Evolutionary conservation across 1,284 basidiomycete species (phyloP).

Genomic region (Ceratobasidium sp.): DNA sequence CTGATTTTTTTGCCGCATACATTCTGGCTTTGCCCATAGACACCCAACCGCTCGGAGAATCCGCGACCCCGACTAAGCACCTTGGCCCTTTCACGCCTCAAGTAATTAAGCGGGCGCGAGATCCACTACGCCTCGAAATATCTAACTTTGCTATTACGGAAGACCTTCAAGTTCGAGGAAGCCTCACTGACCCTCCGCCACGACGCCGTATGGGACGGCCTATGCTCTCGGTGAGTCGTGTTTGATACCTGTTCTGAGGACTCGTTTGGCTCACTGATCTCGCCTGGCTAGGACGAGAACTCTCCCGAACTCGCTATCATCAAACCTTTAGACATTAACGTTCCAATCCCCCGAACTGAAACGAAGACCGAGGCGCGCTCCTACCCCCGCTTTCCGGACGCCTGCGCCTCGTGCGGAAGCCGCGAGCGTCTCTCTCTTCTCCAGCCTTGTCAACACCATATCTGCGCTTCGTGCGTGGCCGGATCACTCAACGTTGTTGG

Average conservation of each 20-base stretch:
- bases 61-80: conserved; percentile 12
- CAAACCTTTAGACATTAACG: background rate
- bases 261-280: background rate
- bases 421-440: conserved; percentile 65
- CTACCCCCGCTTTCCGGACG: background rate
- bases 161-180: conserved; percentile 17
- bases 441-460: conserved; percentile 73
- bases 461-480: conserved; percentile 81
- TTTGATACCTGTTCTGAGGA: background rate
- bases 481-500: conserved; percentile 85
- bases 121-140: conserved; percentile 10
- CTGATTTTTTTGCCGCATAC: conserved; percentile 31
- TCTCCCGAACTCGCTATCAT: background rate
- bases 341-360: background rate
- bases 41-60: background rate
- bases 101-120: conserved; percentile 15
- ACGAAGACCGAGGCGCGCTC: background rate
- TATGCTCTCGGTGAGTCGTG: background rate
- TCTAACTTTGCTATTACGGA: background rate
- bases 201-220: conserved; percentile 19
- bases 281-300: background rate
- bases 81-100: conserved; percentile 39
- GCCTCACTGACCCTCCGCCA: conserved; percentile 43
- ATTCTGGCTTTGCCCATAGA: conserved; percentile 13
- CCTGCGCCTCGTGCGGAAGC: conserved; percentile 42